A percentile compares a stretch with the other conserved stretches of the same genome.
Conservation (phyloP, 129 eudicot genomes). For the Solidago caesia region DNA sequence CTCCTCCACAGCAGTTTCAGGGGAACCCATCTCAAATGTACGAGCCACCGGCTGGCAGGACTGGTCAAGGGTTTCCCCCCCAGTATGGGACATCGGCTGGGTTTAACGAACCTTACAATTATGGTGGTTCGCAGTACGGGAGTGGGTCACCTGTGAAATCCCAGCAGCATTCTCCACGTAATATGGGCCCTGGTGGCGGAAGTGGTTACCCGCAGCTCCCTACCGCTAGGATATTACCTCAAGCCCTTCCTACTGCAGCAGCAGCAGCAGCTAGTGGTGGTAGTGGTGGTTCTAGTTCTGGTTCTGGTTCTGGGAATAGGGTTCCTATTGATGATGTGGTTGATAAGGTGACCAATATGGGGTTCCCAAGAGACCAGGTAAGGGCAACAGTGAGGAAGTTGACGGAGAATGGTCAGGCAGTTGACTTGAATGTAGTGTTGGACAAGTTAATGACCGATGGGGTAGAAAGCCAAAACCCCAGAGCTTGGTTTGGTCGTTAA, state of each 20-base stretch:
- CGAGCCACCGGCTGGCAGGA: conserved; percentile 50
- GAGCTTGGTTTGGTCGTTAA: conserved; percentile 73
- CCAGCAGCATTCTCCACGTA: conserved; percentile 44
- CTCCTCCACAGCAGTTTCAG: conserved; percentile 63
- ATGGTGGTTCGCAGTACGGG: conserved; percentile 62
- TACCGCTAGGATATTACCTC: conserved; percentile 78
- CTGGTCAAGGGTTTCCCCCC: conserved; percentile 55
- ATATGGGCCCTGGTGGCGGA: conserved; percentile 48
- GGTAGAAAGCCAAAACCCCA: conserved; percentile 52
- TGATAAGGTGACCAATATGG: conserved; percentile 89
- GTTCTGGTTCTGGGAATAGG: conserved; percentile 63
- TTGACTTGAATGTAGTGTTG: conserved; percentile 81
- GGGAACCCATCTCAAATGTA: conserved; percentile 47
- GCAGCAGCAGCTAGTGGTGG: conserved; percentile 54
- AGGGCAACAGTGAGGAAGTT: conserved; percentile 78
- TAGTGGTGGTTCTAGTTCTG: conserved; percentile 47
- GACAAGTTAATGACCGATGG: conserved; percentile 91
- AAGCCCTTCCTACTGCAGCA: conserved; percentile 73
- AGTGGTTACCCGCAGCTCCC: conserved; percentile 78
- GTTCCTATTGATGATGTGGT: conserved; percentile 96
- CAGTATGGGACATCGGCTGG: conserved; percentile 56
- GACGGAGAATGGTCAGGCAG: conserved; percentile 91
- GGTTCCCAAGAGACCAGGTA: conserved; percentile 89
- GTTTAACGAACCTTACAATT: conserved; percentile 55
- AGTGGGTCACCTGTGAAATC: conserved; percentile 60